phyloP scores from a whole-genome alignment of 352 stramenopile genomes.

The Phytophthora tentaculata region DNA sequence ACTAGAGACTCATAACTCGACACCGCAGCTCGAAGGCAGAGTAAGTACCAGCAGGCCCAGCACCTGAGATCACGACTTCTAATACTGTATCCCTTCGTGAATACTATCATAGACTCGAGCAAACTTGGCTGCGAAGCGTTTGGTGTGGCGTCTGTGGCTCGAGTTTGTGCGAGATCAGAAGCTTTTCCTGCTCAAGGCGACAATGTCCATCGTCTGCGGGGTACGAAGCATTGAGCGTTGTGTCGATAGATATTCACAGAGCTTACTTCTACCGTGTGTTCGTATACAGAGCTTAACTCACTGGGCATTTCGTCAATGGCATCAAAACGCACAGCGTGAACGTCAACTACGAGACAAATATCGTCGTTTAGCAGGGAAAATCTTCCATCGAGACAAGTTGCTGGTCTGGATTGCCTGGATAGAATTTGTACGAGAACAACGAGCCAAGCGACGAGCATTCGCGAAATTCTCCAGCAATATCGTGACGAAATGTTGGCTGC shows the following conservation, averaged over 20 bases:
- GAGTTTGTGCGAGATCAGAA: constrained; percentile 66
- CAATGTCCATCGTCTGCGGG: constrained; percentile 69
- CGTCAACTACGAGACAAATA: constrained; percentile 56
- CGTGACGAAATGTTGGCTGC: constrained; percentile 68
- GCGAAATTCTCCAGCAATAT: constrained; percentile 67
- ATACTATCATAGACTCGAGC: constrained; percentile 40
- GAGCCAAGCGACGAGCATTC: constrained; percentile 62
- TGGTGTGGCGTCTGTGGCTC: constrained; percentile 60
- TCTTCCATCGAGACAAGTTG: constrained; percentile 63
- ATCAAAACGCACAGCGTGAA: constrained; percentile 44
- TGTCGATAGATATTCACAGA: no score
- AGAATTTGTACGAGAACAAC: constrained; percentile 58
- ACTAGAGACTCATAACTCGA: constrained; percentile 79
- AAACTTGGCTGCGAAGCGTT: constrained; percentile 47
- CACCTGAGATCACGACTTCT: background rate
- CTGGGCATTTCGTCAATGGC: constrained; percentile 79
- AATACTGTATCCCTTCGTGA: background rate
- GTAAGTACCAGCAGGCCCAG: constrained; percentile 34
- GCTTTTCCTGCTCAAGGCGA: constrained; percentile 72
- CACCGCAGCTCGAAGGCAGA: constrained; percentile 48
- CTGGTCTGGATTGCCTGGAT: constrained; percentile 66
- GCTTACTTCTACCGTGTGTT: no score
- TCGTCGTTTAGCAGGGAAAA: constrained; percentile 47
- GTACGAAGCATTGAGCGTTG: no score
- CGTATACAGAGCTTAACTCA: constrained; percentile 54